phyloP scores from a whole-genome alignment of 2,329 filamentous ascomycete genomes.

The Xylariales sp. region DNA sequence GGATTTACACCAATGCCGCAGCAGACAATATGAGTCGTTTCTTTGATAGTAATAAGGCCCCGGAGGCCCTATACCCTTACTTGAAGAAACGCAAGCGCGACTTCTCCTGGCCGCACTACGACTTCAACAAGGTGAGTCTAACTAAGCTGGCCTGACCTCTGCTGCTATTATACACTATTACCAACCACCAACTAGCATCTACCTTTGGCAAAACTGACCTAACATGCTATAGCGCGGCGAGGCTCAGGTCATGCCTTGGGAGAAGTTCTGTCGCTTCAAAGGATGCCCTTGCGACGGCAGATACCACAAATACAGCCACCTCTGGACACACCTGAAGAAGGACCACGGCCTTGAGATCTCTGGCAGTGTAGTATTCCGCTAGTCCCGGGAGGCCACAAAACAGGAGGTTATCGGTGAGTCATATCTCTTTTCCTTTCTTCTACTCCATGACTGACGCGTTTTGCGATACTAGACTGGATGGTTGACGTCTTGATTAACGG shows the following conservation, averaged over 20 bases:
- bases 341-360: background rate
- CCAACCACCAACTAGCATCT: background rate
- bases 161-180: too few relatives aligned
- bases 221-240: background rate
- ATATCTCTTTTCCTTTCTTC: background rate
- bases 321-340: background rate
- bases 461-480: slow-evolving; percentile 7
- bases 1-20: background rate
- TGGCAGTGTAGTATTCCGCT: background rate
- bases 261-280: slow-evolving; percentile 9
- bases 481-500: background rate
- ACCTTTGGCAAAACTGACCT: background rate
- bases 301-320: background rate
- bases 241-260: slow-evolving; percentile 6
- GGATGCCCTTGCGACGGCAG: background rate
- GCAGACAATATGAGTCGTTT: background rate
- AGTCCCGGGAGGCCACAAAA: background rate
- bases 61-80: background rate
- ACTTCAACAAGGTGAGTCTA: slow-evolving; percentile 18
- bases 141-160: too few relatives aligned
- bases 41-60: background rate
- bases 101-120: slow-evolving; percentile 4
- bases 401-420: slow-evolving; percentile 6
- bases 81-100: background rate
- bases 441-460: background rate